Evolutionary conservation across 2,329 filamentous ascomycete species (phyloP).

Genomic region (Penicillium sp.): DNA sequence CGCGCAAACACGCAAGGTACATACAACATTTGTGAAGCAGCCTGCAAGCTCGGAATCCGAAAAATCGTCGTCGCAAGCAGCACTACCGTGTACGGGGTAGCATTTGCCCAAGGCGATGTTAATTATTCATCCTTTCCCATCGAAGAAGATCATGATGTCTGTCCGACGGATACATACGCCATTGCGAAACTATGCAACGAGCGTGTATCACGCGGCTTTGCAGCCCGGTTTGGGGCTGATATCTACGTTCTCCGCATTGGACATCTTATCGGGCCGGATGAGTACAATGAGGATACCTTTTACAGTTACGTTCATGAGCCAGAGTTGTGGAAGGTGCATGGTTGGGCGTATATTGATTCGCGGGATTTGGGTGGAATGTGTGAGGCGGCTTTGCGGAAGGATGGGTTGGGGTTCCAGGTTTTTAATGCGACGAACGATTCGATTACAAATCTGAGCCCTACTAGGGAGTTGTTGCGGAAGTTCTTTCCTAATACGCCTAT

Average conservation of each 20-base stretch:
- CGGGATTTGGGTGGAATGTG: conserved; percentile 64
- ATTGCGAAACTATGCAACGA: conserved; percentile 62
- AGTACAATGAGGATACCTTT: conserved; percentile 56
- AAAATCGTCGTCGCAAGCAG: conserved; percentile 63
- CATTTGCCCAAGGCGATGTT: conserved; percentile 59
- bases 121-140: conserved; percentile 61
- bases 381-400: conserved; percentile 52
- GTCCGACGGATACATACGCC: conserved; percentile 63
- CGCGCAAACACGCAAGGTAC: conserved; percentile 57
- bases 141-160: conserved; percentile 60
- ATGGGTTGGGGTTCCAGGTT: conserved; percentile 59
- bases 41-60: conserved; percentile 60
- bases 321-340: conserved; percentile 55
- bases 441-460: conserved; percentile 54
- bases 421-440: conserved; percentile 65
- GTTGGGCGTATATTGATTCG: conserved; percentile 64
- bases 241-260: conserved; percentile 64
- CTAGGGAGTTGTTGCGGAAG: conserved; percentile 53
- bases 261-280: conserved; percentile 62
- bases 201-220: conserved; percentile 57
- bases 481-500: conserved; percentile 52
- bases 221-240: conserved; percentile 55
- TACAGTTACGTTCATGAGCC: conserved; percentile 54
- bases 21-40: conserved; percentile 65
- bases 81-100: conserved; percentile 64